A percentile compares a stretch with the other conserved stretches of the same genome.
Conservation (phyloP, 2,329 filamentous ascomycete genomes). For the Alternaria sp. region DNA sequence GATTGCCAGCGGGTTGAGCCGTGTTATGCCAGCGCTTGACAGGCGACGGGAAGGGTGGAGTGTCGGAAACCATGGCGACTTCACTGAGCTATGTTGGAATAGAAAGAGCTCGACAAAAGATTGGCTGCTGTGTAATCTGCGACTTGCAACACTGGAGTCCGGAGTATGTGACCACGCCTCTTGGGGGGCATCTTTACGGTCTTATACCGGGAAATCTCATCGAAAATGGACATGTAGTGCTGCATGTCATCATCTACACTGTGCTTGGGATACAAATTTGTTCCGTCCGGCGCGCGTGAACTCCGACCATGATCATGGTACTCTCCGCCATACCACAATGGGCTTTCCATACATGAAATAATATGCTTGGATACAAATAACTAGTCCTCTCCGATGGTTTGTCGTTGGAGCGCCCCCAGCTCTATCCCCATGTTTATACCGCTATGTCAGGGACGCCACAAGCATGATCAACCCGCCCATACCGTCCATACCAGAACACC, state of each 20-base stretch:
- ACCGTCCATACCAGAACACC: conserved; percentile 58
- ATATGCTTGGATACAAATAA: no score
- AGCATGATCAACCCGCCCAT: conserved; percentile 58
- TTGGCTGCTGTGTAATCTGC: background rate
- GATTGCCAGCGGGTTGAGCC: conserved; percentile 41
- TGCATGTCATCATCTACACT: background rate
- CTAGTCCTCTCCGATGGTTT: background rate
- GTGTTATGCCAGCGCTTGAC: conserved; percentile 27
- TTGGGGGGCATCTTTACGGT: background rate
- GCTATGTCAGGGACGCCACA: conserved; percentile 48
- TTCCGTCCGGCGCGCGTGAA: background rate
- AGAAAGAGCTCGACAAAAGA: background rate
- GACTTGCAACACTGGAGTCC: background rate
- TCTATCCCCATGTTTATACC: background rate
- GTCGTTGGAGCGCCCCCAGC: no score
- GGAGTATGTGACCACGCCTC: background rate
- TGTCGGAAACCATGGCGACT: conserved; percentile 1
- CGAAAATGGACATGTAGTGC: background rate
- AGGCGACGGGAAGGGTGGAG: conserved; percentile 43
- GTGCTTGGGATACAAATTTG: conserved; percentile 2
- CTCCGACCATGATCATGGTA: background rate
- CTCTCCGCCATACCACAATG: background rate
- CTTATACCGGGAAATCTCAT: background rate
- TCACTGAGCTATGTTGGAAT: background rate
- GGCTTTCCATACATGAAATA: background rate